Evolutionary conservation across 805 yeast species (phyloP), one percentile per base, ranked within the genome.

Genomic region (Ogataea pignaliae): DNA sequence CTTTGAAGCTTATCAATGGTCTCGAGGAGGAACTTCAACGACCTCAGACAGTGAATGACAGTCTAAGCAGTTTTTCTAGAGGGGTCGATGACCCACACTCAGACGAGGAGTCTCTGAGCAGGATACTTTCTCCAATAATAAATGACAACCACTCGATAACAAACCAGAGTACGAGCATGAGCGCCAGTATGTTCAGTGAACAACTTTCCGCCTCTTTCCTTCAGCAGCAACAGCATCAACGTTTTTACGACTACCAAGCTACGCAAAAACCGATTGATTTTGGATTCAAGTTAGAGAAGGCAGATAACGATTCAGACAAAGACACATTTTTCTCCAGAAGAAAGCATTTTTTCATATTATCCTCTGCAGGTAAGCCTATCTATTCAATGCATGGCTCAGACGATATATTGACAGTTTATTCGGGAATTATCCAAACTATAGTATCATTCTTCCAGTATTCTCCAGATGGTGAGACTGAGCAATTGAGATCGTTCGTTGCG

Each of bases 351-450:
- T 84, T 87, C 53, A 77, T 89, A 3, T 68, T 89, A 10, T 85
- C 95, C 0, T 68, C 81, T 2, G 95, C 97, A 1, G 97, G 97
- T 0, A 89, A 89, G 59, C 95, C 95, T 2, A 83, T 89, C 6
- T 89, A 84, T 62, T 78, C 95, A 2, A 70, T 83, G 72, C 78
- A 81, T 58, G 95, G 93, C 2, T 68, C 79, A 2, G 90, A 86
- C 42, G 82, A 79, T 32, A 63, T 79, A 13, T 70, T 84, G 2
- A 65, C 85, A 36, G 83, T 88, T 0, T 83, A 84, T 54, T 79
- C 84, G 68, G 96, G 95, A 1, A 70, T 89, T 2, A 75, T 89
- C 2, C 90, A 89, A 51, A 87, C 97, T 0, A 76, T 89, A 7
- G 74, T 88, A 9, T 77, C 84, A 10, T 82, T 81, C 40, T 89